Base-by-base conservation (phyloP, 192 early-diverging fungal genomes). In the Powellomyces hirtus region DNA sequence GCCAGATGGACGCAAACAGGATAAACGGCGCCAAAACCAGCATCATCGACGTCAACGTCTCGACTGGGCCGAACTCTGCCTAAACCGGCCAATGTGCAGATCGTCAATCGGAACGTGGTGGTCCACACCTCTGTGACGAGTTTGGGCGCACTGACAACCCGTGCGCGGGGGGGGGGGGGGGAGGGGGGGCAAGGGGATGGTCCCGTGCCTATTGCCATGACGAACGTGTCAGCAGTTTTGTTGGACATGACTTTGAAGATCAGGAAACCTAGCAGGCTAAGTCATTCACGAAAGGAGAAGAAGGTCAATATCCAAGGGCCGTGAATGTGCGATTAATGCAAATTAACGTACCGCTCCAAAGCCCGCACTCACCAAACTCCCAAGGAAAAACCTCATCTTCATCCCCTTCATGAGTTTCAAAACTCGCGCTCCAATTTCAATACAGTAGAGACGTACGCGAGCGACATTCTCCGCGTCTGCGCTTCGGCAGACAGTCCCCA, bases 11-110 rank as follows among this genome's bases (percentile, higher is more conserved):
- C 20, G 64, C 49, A 34, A 29, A 14, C 8, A 68, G 7, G 10
- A 68, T 38, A 8, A 59, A 59, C 7, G 66, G 66, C 10, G 40
- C 55, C 7, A 68, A 24, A 6, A 59, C 8, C 20, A 68, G 56
- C 31, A 68, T 22, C 1, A 68, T 59, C 8, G 6, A 6, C 4
- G 34, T 33, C 24, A 66, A 36, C 2, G 51, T 26, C 38, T 8
- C 40, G 40, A 18, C 8, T 13, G 18, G 40, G 40, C 40, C 18
- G 18, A 42, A 42, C 40, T 8, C n/a, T n/a, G n/a, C n/a, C n/a
- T n/a, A n/a, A n/a, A n/a, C n/a, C n/a, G 40, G 40, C 40, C 40
- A 42, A 13, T 42, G 40, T 18, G 40, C 40, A 8, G 40, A 42
- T 42, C 40, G n/a, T n/a, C n/a, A n/a, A n/a, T n/a, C n/a, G n/a